A percentile compares a stretch with the other conserved stretches of the same genome.
Conservation (phyloP, 108 stramenopile species). For the Nitzschia sp. region DNA sequence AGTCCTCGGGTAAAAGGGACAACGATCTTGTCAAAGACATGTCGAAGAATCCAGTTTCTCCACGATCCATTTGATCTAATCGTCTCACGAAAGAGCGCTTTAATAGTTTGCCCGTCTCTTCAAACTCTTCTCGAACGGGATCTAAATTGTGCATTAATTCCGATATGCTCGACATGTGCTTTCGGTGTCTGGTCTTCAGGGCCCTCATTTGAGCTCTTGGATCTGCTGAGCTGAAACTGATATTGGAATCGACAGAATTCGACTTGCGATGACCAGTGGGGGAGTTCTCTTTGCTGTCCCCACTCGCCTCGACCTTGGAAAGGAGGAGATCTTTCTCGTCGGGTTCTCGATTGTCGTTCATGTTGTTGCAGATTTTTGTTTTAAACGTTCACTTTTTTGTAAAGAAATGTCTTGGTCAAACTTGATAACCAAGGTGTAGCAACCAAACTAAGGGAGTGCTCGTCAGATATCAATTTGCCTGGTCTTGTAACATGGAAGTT, state of each 20-base stretch:
- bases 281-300: neutral
- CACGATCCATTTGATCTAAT: constrained; percentile 22
- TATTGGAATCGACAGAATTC: neutral
- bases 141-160: constrained; percentile 10
- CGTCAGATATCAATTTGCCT: too few species aligned
- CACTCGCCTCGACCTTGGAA: neutral
- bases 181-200: neutral
- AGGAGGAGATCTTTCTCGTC: constrained; percentile 4
- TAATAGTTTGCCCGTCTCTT: neutral
- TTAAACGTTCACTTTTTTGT: too few species aligned
- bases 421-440: too few species aligned
- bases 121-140: constrained; percentile 16
- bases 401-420: too few species aligned
- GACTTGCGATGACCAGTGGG: neutral
- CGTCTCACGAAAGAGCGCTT: neutral
- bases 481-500: too few species aligned
- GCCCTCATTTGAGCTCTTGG: neutral
- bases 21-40: constrained; percentile 32
- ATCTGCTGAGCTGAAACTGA: neutral
- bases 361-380: neutral
- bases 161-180: constrained; percentile 13
- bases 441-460: too few species aligned
- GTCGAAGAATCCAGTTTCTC: constrained; percentile 31
- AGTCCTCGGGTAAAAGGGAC: constrained; percentile 34
- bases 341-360: constrained; percentile 2